phyloP scores from a whole-genome alignment of 2,329 filamentous ascomycete species.

The Pseudocercospora macadamiae region DNA sequence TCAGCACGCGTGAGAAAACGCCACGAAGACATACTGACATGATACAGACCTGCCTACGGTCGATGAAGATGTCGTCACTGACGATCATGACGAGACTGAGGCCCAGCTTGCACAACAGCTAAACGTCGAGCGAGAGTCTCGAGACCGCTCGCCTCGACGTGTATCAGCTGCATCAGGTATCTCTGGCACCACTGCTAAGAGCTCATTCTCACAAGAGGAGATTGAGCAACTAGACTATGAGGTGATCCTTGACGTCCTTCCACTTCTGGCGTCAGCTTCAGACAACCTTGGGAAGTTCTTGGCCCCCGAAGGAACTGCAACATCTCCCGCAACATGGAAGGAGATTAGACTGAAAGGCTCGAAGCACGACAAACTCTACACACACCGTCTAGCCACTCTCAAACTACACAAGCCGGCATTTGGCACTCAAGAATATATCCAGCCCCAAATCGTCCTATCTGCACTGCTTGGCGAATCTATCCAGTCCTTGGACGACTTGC shows the following conservation, averaged over 20 bases:
- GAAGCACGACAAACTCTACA: constrained; percentile 43
- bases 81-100: constrained; percentile 14
- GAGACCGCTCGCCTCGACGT: constrained; percentile 14
- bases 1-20: neutral
- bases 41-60: constrained; percentile 14
- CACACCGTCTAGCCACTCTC: constrained; percentile 40
- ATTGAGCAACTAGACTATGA: constrained; percentile 46
- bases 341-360: constrained; percentile 42
- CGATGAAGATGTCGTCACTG: constrained; percentile 14
- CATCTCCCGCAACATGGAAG: constrained; percentile 31
- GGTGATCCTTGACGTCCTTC: constrained; percentile 46
- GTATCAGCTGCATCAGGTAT: constrained; percentile 41
- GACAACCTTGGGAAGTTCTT: constrained; percentile 35
- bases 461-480: constrained; percentile 40
- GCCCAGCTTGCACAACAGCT: constrained; percentile 21
- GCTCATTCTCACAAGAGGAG: constrained; percentile 50
- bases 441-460: constrained; percentile 43
- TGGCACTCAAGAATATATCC: constrained; percentile 46
- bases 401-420: constrained; percentile 42
- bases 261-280: constrained; percentile 39
- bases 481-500: constrained; percentile 27
- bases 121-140: constrained; percentile 24
- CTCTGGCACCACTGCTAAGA: constrained; percentile 52
- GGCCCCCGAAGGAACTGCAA: constrained; percentile 30
- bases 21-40: neutral